Base-by-base conservation (phyloP, 257 asterid species). In the Gentiana dahurica region DNA sequence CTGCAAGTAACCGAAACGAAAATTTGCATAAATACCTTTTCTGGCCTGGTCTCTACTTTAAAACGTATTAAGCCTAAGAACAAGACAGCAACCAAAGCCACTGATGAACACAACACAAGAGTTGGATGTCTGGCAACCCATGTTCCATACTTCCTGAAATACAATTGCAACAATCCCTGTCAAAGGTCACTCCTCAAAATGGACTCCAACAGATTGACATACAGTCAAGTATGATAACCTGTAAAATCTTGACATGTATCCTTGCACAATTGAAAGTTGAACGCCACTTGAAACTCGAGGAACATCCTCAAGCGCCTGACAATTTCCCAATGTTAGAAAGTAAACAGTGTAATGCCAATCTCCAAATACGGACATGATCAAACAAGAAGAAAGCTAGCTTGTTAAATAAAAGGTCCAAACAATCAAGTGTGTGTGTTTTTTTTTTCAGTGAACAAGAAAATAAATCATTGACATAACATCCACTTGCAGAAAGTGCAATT, bases 81-180 rank as follows among this genome's bases (percentile, higher is more conserved):
- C 64, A 92, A 94, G 70, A 81, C 70, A 57, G 83, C 77, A 74
- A 88, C 87, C 39, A 86, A 51, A 57, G 69, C 79, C 72, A 88
- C 66, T 4, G 99, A 92, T 2, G 88, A 83, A 68, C 93, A 88
- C 76, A 92, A 65, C 36, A 92, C 95, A 60, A 85, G 88, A 56
- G 67, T 32, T 13, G 97, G 97, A 79, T 88, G 78, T 76, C 99
- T 83, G 47, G 99, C 99, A 69, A 92, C 99, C 95, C 93, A 85
- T 59, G 97, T 88, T 54, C 99, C 99, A 52, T 92, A 92, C 79
- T 78, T 79, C 99, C 99, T 92, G 92, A 69, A 72, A 80, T 4
- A 63, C 52, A 56, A 50, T 65, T 54, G 60, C 39, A 36, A 54
- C 49, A 51, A 58, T 61, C 69, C 36, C 62, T 58, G 62, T 81